Base-by-base conservation (phyloP, 2,329 filamentous ascomycete genomes). In the Seiridium cupressi region DNA sequence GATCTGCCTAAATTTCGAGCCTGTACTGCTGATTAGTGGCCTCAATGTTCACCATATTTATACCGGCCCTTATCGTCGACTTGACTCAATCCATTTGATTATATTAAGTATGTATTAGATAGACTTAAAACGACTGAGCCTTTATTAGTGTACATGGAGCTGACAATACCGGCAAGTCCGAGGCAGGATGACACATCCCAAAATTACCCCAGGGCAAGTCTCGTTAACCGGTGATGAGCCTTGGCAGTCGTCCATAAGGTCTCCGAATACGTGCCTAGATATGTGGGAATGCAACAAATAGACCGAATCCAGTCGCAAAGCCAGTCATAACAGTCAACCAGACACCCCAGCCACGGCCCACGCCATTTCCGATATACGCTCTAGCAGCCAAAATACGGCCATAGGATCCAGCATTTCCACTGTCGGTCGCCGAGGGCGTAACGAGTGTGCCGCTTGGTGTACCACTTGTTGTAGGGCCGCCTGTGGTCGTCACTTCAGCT, bases 401-500 rank as follows among this genome's bases (percentile, higher is more conserved):
- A 34, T 31, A 44, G 10, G 40, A 46, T 6, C 42, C 40, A 18
- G 44, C 44, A 40, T 51, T 48, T 2, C 46, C 26, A 18, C 55
- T 58, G 31, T 26, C 18, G 2, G 55, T 58, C 8, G 55, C 46
- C 35, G 55, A 58, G 38, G 55, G 55, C 3, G 35, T 32, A n/a
- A 49, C 32, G 7, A 51, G 26, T 13, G 55, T 49, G 35, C 44
- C 47, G 32, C 31, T 51, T 34, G 55, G 7, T 31, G 51, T 10
- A 35, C 31, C 49, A 31, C 18, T 8, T 8, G 7, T 13, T 8
- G 7, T 13, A 44, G 32, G 10, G 6, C 32, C 55, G 13, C 55
- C 55, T 13, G 31, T 32, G 26, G 55, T 44, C 18, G 55, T 54
- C 11, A 57, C 36, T 2, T 61, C 60, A 10, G 57, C 57, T n/a